Evolutionary conservation across 2,329 filamentous ascomycete species (phyloP).

Genomic region (Ophiosphaerella herpotricha): DNA sequence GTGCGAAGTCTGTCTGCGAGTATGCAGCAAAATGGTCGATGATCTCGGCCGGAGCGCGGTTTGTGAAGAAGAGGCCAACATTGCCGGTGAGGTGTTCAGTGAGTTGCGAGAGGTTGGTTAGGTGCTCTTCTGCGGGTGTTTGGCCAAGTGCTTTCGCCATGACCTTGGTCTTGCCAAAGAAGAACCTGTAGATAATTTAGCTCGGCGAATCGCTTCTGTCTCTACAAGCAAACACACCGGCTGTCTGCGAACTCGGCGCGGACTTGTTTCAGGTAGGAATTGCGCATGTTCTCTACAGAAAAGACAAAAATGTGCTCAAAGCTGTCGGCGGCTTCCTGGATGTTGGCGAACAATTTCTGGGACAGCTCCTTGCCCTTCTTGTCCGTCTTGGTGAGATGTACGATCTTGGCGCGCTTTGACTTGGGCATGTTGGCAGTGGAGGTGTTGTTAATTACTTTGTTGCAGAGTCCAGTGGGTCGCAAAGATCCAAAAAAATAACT

Average conservation of each 20-base stretch:
- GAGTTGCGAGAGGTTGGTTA: slow-evolving; percentile 75
- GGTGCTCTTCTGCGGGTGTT: slow-evolving; percentile 76
- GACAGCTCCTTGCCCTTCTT: slow-evolving; percentile 95
- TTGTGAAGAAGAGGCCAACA: slow-evolving; percentile 89
- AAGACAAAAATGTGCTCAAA: slow-evolving; percentile 95
- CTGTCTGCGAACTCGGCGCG: slow-evolving; percentile 82
- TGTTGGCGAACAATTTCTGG: slow-evolving; percentile 82
- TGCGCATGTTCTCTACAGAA: slow-evolving; percentile 95
- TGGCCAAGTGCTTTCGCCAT: slow-evolving; percentile 93
- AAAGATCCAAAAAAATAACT: slow-evolving; percentile 25
- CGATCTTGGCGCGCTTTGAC: slow-evolving; percentile 88
- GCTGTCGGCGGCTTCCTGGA: slow-evolving; percentile 81
- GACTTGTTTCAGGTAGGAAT: slow-evolving; percentile 92
- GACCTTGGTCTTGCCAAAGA: slow-evolving; percentile 99
- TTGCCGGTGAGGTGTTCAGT: slow-evolving; percentile 73
- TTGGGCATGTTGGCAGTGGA: slow-evolving; percentile 74
- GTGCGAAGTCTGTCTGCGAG: slow-evolving; percentile 83
- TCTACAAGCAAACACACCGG: slow-evolving; percentile 61
- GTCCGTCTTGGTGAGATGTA: slow-evolving; percentile 86
- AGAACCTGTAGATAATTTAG: slow-evolving; percentile 65
- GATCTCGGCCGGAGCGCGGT: slow-evolving; percentile 70
- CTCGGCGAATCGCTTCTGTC: neutral
- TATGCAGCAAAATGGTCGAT: slow-evolving; percentile 73
- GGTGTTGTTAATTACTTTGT: slow-evolving; percentile 3
- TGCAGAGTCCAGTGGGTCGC: slow-evolving; percentile 35